Conservation (phyloP, 1,284 basidiomycete species). For the Rhodotorula sp. region DNA sequence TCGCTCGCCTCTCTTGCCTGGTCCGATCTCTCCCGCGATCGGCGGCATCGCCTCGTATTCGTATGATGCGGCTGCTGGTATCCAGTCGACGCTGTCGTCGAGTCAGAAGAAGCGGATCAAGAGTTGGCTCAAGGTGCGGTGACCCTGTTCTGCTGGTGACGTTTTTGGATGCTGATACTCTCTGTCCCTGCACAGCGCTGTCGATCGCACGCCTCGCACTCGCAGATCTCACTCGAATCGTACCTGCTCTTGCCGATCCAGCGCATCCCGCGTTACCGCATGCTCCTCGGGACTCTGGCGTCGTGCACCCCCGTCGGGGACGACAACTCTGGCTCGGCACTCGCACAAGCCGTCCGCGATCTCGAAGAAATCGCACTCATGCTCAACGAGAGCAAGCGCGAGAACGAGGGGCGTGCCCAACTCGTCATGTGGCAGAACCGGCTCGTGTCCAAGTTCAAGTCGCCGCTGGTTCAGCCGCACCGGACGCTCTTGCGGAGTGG, state of each 20-base stretch:
- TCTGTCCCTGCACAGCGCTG: slow-evolving; percentile 33
- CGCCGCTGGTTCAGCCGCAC: slow-evolving; percentile 96
- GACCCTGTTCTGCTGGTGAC: background rate
- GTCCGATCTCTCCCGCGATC: slow-evolving; percentile 49
- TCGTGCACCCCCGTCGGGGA: slow-evolving; percentile 65
- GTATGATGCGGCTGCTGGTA: slow-evolving; percentile 23
- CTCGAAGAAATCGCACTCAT: slow-evolving; percentile 82
- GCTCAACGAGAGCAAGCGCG: slow-evolving; percentile 96
- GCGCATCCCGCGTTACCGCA: slow-evolving; percentile 89
- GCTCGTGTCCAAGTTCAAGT: slow-evolving; percentile 87
- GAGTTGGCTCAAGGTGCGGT: slow-evolving; percentile 66
- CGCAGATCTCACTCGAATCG: slow-evolving; percentile 93
- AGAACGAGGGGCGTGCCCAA: slow-evolving; percentile 82
- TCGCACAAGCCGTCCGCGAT: slow-evolving; percentile 78
- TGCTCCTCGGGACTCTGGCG: slow-evolving; percentile 75
- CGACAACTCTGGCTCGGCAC: slow-evolving; percentile 35
- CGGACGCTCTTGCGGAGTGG: slow-evolving; percentile 60
- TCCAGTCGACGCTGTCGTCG: slow-evolving; percentile 45
- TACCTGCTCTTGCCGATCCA: slow-evolving; percentile 94
- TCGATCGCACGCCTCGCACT: slow-evolving; percentile 67
- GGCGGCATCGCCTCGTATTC: slow-evolving; percentile 10
- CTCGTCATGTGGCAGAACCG: slow-evolving; percentile 75
- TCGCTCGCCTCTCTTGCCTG: slow-evolving; percentile 50
- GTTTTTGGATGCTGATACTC: background rate
- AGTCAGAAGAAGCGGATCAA: slow-evolving; percentile 83